Evolutionary conservation across 2,329 filamentous ascomycete species (phyloP).

Genomic region (Monosporascus sp.): DNA sequence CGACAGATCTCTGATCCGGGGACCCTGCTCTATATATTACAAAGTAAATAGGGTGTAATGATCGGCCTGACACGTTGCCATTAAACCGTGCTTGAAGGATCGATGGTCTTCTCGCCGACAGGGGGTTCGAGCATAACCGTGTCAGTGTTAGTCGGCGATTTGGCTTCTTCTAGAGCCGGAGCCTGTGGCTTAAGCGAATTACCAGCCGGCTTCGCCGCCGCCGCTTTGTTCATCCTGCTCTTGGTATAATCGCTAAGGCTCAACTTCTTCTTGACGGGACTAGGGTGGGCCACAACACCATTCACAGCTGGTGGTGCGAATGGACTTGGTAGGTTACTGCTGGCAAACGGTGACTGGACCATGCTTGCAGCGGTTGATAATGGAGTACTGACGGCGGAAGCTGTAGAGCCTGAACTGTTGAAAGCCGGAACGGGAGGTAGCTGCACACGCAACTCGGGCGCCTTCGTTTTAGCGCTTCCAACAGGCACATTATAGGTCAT

Average conservation of each 20-base stretch:
- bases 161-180: conserved; percentile 35
- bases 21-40: conserved; percentile 31
- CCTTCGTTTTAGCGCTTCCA: conserved; percentile 14
- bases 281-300: conserved; percentile 43
- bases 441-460: conserved; percentile 40
- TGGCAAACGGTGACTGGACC: conserved; percentile 47
- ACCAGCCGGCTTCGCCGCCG: conserved; percentile 36
- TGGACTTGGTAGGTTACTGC: conserved; percentile 34
- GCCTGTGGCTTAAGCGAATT: conserved; percentile 32
- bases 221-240: conserved; percentile 51
- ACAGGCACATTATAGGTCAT: neutral
- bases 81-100: conserved; percentile 10
- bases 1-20: neutral
- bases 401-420: conserved; percentile 31
- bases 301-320: conserved; percentile 39
- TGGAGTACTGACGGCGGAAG: conserved; percentile 38
- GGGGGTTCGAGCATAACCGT: conserved; percentile 30
- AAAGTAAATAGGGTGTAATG: conserved; percentile 15
- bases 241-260: conserved; percentile 62
- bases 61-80: conserved; percentile 1
- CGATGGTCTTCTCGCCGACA: conserved; percentile 23
- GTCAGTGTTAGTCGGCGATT: conserved; percentile 30
- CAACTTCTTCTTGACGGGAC: conserved; percentile 62
- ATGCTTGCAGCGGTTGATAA: conserved; percentile 39
- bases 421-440: conserved; percentile 52